These are phyloP conservation scores for Tilletia indica DNA, from an alignment of 1,284 basidiomycete genomes.

Conservation along the genomic window DNA sequence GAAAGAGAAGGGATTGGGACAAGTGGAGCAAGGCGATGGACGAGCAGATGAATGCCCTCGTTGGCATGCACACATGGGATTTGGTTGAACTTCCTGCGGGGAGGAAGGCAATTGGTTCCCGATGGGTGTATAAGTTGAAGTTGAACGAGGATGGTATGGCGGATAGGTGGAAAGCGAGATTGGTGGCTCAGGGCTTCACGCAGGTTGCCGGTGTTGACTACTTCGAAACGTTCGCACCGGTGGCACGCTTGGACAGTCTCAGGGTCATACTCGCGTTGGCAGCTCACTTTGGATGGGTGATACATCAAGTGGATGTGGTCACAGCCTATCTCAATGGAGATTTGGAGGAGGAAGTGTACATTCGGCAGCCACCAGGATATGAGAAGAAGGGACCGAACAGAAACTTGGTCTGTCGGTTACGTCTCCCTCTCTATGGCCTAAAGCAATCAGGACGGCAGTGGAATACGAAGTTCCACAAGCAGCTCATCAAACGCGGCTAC, in stretches of 20 bases:
- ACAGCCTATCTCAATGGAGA: constrained; percentile 5
- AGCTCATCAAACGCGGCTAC: not conserved
- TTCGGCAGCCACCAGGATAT: not conserved
- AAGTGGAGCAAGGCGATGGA: constrained; percentile 1
- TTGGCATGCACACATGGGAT: not conserved
- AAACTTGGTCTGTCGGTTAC: not conserved
- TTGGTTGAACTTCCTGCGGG: not conserved
- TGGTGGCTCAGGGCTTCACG: constrained; percentile 2
- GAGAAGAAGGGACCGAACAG: not conserved
- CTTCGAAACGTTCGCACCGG: not conserved
- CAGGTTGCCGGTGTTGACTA: not conserved
- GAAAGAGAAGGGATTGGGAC: not conserved
- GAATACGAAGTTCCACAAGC: not conserved
- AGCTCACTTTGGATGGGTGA: not conserved
- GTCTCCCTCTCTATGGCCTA: not conserved
- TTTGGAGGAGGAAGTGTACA: constrained; percentile 1
- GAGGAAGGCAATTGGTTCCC: not conserved
- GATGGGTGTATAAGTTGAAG: constrained; percentile 6
- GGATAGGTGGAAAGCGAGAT: not conserved
- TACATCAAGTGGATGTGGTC: constrained; percentile 4
- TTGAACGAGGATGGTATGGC: not conserved
- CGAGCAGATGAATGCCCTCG: not conserved
- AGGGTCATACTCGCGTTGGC: not conserved
- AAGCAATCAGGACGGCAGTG: not conserved
- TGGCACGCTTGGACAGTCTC: not conserved